phyloP scores from a whole-genome alignment of 2,329 filamentous ascomycete genomes.

The Diaporthe ilicicola region DNA sequence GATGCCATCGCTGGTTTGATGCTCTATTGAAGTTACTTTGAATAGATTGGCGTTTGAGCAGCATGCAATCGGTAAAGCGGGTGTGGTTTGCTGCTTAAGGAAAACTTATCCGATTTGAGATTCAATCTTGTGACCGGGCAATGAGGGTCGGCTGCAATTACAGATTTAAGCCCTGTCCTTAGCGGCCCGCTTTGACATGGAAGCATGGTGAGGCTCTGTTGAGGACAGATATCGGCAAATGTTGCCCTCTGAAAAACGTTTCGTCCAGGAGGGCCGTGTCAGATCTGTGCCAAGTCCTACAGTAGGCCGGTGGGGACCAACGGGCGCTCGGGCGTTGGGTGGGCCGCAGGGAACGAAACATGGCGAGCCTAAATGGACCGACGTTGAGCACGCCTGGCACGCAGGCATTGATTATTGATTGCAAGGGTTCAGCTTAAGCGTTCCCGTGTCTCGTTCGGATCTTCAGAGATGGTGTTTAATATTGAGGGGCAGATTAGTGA shows the following conservation, averaged over 20 bases:
- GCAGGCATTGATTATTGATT: background rate
- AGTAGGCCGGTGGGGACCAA: slow-evolving; percentile 10
- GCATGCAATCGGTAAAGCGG: background rate
- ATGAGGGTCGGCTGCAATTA: background rate
- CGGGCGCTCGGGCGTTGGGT: slow-evolving; percentile 1
- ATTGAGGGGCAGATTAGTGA: background rate
- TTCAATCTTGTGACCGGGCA: background rate
- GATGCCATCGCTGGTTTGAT: background rate
- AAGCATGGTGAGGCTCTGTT: background rate
- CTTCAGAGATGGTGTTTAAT: slow-evolving; percentile 16
- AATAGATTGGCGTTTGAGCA: background rate
- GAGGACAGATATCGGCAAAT: background rate
- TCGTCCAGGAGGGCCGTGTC: background rate
- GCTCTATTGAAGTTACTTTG: background rate
- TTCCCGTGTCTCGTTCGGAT: slow-evolving; percentile 15
- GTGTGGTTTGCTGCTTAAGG: background rate
- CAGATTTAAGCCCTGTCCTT: background rate
- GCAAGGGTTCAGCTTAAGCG: background rate
- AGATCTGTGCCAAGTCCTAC: slow-evolving; percentile 22
- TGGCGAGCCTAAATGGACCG: slow-evolving; percentile 7
- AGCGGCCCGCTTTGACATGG: background rate
- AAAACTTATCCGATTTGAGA: slow-evolving; percentile 1
- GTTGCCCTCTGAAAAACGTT: background rate
- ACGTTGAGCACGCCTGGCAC: background rate
- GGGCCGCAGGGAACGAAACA: slow-evolving; percentile 19